These are phyloP conservation scores for Aspergillus sparsus DNA, from an alignment of 495 filamentous ascomycete species.

Conservation along the genomic window DNA sequence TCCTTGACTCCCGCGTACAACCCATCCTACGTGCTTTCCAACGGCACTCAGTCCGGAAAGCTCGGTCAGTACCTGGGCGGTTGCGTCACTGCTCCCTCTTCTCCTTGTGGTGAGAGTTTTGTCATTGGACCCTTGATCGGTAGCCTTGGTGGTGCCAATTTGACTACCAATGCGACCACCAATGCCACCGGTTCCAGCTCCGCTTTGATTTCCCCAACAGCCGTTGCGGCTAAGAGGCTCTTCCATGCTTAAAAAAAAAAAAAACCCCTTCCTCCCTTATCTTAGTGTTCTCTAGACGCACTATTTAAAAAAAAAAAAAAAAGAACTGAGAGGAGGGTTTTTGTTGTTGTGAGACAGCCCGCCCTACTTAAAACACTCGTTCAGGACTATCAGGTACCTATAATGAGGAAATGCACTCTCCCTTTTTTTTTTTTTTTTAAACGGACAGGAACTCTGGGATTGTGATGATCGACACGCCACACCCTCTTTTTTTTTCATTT, in stretches of 20 bases:
- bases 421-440: too few species aligned
- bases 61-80: constrained; percentile 31
- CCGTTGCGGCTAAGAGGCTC: constrained; percentile 4
- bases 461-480: background rate
- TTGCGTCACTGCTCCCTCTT: constrained; percentile 30
- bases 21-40: constrained; percentile 28
- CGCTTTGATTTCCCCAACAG: constrained; percentile 17
- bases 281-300: too few species aligned
- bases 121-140: constrained; percentile 30
- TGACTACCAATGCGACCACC: background rate
- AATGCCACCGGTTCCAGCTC: constrained; percentile 15
- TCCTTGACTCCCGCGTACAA: constrained; percentile 31
- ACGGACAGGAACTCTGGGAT: background rate
- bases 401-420: too few species aligned
- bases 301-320: too few species aligned
- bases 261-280: background rate
- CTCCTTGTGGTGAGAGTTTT: constrained; percentile 28
- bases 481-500: too few species aligned
- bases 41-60: constrained; percentile 28
- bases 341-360: too few species aligned
- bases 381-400: too few species aligned
- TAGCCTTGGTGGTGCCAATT: constrained; percentile 13
- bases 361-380: too few species aligned
- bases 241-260: background rate
- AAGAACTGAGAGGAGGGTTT: background rate